Conservation (phyloP, 2,329 filamentous ascomycete genomes). For the Fonsecaea nubica region DNA sequence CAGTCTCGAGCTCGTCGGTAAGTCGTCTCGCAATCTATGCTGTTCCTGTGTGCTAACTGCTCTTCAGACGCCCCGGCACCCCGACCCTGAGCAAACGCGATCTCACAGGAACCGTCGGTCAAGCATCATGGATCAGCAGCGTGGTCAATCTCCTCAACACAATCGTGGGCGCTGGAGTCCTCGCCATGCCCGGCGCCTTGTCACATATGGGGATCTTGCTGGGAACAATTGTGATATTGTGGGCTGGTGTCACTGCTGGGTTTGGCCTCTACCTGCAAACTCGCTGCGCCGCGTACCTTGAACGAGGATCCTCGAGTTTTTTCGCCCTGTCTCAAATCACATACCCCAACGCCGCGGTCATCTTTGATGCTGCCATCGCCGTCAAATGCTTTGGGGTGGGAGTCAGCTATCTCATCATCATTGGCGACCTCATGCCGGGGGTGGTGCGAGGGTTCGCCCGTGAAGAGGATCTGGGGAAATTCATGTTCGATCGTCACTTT, state of each 20-base stretch:
- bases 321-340: constrained; percentile 97
- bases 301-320: constrained; percentile 86
- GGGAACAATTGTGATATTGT: constrained; percentile 82
- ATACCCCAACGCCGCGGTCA: constrained; percentile 91
- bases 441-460: constrained; percentile 82
- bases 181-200: constrained; percentile 94
- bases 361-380: constrained; percentile 95
- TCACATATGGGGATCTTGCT: constrained; percentile 93
- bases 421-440: constrained; percentile 96
- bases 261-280: constrained; percentile 96
- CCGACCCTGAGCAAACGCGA: constrained; percentile 67
- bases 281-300: constrained; percentile 89
- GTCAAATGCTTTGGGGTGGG: constrained; percentile 98
- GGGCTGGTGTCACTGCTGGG: constrained; percentile 86
- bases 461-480: constrained; percentile 68
- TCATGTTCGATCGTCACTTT: constrained; percentile 87
- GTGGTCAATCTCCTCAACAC: constrained; percentile 96
- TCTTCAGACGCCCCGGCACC: constrained; percentile 54
- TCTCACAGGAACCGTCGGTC: constrained; percentile 66
- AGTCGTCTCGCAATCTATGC: constrained; percentile 61
- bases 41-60: not conserved
- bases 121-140: constrained; percentile 88
- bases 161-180: constrained; percentile 90
- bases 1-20: constrained; percentile 36
- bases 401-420: constrained; percentile 97